Conservation (phyloP, 1,284 basidiomycete genomes). For the Ustilago xerochloae region DNA sequence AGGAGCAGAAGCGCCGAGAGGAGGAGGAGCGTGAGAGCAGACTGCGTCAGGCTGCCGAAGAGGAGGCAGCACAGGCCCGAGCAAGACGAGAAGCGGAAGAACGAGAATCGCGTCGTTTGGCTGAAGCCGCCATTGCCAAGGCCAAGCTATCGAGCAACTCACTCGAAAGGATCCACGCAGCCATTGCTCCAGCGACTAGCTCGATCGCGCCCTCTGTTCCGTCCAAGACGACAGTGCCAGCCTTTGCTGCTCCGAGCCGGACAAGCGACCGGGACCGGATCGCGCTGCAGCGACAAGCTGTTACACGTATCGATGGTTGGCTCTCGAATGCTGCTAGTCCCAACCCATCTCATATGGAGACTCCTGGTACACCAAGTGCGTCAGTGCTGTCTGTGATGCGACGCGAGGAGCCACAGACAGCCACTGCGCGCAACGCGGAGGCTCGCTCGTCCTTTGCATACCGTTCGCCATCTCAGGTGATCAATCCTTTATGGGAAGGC, state of each 20-base stretch:
- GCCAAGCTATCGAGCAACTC: conserved; percentile 1
- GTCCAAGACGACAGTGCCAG: conserved; percentile 23
- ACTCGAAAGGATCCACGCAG: conserved; percentile 17
- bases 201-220: conserved; percentile 30
- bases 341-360: conserved; percentile 32
- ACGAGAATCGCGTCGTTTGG: conserved; percentile 8
- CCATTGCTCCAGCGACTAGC: conserved; percentile 5
- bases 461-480: conserved; percentile 40
- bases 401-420: conserved; percentile 10
- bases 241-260: conserved; percentile 17
- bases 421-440: background rate
- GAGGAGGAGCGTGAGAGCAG: conserved; percentile 6
- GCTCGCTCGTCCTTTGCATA: conserved; percentile 20
- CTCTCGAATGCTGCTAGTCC: conserved; percentile 40
- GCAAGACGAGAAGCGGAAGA: background rate
- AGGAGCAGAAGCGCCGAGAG: conserved; percentile 20
- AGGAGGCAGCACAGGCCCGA: conserved; percentile 3
- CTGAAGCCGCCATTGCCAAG: conserved; percentile 1
- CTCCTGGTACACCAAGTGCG: conserved; percentile 50
- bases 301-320: conserved; percentile 56
- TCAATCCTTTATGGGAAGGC: conserved; percentile 37
- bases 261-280: conserved; percentile 36
- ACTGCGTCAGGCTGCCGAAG: conserved; percentile 17
- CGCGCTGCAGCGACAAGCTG: conserved; percentile 48
- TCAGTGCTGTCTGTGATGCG: conserved; percentile 50